phyloP scores from a whole-genome alignment of 345 rosid genomes.

The Syzygium aqueum region DNA sequence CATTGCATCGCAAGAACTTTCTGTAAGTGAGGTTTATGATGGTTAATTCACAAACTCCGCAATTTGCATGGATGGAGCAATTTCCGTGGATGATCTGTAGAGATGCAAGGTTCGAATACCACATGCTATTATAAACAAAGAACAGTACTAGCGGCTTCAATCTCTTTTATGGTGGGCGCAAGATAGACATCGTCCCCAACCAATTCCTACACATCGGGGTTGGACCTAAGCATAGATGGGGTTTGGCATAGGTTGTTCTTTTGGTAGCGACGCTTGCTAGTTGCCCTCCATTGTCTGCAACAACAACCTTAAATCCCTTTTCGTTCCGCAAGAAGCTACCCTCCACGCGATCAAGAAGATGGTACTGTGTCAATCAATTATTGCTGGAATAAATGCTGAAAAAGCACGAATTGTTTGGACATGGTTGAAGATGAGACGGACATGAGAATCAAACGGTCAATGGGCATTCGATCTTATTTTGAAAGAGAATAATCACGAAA shows the following conservation, averaged over 20 bases:
- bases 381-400: neutral
- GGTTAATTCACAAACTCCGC: neutral
- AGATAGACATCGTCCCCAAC: neutral
- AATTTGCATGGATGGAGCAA: neutral
- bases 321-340: neutral
- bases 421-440: neutral
- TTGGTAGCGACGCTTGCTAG: neutral
- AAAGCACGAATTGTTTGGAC: neutral
- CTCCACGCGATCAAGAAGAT: neutral
- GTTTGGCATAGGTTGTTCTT: neutral
- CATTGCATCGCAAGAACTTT: neutral
- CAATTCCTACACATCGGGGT: neutral
- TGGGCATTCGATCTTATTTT: neutral
- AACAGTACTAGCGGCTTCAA: neutral
- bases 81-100: neutral
- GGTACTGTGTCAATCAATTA: neutral
- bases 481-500: neutral
- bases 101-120: neutral
- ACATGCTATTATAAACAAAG: neutral
- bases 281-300: neutral
- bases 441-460: neutral
- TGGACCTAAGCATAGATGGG: neutral
- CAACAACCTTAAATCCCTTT: neutral
- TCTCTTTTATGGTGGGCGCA: neutral
- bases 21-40: neutral